phyloP scores from a whole-genome alignment of 108 stramenopile genomes.

The Skeletonema grethae region DNA sequence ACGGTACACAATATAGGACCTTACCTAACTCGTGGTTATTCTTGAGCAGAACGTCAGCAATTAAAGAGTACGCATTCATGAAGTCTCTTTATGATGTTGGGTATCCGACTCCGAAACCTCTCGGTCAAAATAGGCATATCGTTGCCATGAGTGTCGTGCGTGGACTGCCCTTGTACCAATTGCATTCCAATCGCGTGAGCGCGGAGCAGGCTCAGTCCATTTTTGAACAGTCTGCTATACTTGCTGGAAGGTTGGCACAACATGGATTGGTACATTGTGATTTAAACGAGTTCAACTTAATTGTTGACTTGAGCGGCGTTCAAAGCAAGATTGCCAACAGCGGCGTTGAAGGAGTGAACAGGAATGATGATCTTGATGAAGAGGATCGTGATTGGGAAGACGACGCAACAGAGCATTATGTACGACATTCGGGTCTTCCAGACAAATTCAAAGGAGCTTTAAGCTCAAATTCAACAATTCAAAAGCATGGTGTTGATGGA shows the following conservation, averaged over 20 bases:
- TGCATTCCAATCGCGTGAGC: constrained; percentile 72
- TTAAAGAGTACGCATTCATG: constrained; percentile 98
- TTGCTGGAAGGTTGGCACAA: constrained; percentile 78
- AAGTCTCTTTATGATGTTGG: constrained; percentile 90
- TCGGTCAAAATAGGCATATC: constrained; percentile 94
- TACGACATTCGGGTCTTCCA: constrained; percentile 82
- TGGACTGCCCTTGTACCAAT: constrained; percentile 93
- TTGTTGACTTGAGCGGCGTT: constrained; percentile 91
- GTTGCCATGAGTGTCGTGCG: constrained; percentile 89
- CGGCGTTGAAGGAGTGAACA: constrained; percentile 47
- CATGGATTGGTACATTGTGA: constrained; percentile 99
- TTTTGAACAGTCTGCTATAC: constrained; percentile 74
- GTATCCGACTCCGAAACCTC: constrained; percentile 93
- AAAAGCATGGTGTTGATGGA: constrained; percentile 64
- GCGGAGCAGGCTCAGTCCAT: constrained; percentile 90
- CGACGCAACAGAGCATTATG: constrained; percentile 76
- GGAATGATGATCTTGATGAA: constrained; percentile 12
- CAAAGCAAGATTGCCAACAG: constrained; percentile 55
- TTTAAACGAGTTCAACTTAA: constrained; percentile 99
- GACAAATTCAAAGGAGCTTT: constrained; percentile 74
- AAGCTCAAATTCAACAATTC: constrained; percentile 67
- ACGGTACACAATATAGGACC: constrained; percentile 35
- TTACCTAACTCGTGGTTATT: constrained; percentile 94
- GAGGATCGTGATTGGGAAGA: constrained; percentile 42
- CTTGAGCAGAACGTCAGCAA: constrained; percentile 90